Conservation (phyloP, 2,329 filamentous ascomycete species). For the Chrysoporthe puriensis region DNA sequence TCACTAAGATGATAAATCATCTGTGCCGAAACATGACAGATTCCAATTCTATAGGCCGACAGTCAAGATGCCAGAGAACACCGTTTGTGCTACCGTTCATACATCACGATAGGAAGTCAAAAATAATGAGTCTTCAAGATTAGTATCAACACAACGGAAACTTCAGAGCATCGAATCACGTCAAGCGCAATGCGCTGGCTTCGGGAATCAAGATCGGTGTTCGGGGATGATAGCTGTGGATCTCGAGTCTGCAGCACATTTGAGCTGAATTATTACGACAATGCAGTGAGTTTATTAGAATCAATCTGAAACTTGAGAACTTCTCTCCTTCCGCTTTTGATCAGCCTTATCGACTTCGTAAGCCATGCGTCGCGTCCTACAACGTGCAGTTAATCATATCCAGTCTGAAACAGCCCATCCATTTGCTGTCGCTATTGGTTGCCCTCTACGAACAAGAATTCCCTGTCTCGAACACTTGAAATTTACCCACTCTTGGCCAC, state of each 20-base stretch:
- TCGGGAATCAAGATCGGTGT: constrained; percentile 12
- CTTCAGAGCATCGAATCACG: neutral
- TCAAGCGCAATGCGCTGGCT: neutral
- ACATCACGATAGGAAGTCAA: neutral
- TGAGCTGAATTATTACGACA: neutral
- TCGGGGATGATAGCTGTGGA: constrained; percentile 4
- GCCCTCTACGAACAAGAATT: neutral
- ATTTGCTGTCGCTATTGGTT: neutral
- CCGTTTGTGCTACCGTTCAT: neutral
- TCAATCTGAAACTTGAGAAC: neutral
- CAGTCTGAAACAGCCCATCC: neutral
- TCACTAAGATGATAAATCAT: neutral
- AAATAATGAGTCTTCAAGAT: neutral
- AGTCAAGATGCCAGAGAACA: too few relatives aligned
- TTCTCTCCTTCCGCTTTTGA: constrained; percentile 5
- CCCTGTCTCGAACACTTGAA: neutral
- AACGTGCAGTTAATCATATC: neutral
- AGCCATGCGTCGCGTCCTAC: neutral
- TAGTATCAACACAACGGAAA: neutral
- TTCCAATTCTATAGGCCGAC: neutral
- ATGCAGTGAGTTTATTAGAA: neutral
- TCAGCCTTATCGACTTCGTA: neutral
- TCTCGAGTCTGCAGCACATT: neutral
- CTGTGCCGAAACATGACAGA: neutral
- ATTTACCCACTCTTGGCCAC: neutral